Conservation (phyloP, 2,329 filamentous ascomycete species). For the Chrysoporthe puriensis region DNA sequence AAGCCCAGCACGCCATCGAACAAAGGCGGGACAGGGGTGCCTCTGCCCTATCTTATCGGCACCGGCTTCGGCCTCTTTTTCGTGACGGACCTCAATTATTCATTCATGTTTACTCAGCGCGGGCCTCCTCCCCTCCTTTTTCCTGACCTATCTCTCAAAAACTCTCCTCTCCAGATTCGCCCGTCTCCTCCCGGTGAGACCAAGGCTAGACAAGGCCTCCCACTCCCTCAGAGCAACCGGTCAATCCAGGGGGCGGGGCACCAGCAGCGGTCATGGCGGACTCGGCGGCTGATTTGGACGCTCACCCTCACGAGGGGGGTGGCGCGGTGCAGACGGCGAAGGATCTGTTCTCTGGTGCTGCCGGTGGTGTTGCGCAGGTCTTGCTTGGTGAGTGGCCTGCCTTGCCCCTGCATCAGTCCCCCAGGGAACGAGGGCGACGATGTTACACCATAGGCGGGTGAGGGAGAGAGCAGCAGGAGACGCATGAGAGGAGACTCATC, state of each 20-base stretch:
- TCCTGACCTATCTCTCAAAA: neutral
- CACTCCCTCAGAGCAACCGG: neutral
- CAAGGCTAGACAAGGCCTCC: too few species aligned
- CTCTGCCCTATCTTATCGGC: conserved; percentile 16
- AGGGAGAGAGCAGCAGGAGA: neutral
- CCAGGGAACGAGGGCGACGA: neutral
- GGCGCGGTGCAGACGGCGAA: conserved; percentile 69
- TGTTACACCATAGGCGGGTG: neutral
- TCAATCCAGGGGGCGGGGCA: conserved; percentile 8
- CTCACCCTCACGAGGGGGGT: conserved; percentile 35
- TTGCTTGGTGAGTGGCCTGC: conserved; percentile 70
- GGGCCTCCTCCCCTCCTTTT: neutral
- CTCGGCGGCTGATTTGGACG: conserved; percentile 42
- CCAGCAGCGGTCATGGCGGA: conserved; percentile 38
- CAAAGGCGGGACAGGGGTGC: neutral
- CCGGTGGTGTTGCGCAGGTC: conserved; percentile 91
- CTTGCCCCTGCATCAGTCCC: too few species aligned
- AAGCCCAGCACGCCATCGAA: conserved; percentile 21
- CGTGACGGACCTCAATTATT: neutral
- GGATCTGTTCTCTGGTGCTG: conserved; percentile 88
- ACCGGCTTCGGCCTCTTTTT: conserved; percentile 26
- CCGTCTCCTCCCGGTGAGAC: neutral
- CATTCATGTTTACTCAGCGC: conserved; percentile 3
- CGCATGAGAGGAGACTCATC: conserved; percentile 8
- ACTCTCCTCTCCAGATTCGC: neutral